Evolutionary conservation across 805 yeast genomes (phyloP).

Genomic region (Candida silvatica): DNA sequence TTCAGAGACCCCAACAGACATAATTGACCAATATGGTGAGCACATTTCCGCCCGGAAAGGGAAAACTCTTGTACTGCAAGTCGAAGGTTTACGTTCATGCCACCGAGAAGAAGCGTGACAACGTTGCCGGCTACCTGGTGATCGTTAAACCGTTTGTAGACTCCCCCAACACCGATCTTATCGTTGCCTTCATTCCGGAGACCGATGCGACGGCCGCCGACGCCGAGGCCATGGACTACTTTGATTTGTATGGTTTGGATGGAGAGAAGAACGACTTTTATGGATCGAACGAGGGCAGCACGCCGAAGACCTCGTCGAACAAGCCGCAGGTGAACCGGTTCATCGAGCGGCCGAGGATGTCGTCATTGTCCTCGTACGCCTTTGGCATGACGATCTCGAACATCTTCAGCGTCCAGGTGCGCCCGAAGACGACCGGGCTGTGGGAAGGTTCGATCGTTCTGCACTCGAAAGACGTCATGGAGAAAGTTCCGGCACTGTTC

Average conservation of each 20-base stretch:
- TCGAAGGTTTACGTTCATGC: slow-evolving; percentile 83
- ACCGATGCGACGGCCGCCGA: slow-evolving; percentile 25
- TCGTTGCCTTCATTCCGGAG: slow-evolving; percentile 67
- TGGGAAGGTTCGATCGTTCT: slow-evolving; percentile 87
- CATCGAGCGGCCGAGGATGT: slow-evolving; percentile 43
- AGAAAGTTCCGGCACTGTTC: slow-evolving; percentile 73
- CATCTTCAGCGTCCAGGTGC: slow-evolving; percentile 70
- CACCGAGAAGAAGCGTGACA: slow-evolving; percentile 61
- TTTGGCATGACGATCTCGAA: slow-evolving; percentile 54
- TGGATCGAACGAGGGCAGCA: slow-evolving; percentile 10
- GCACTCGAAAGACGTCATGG: slow-evolving; percentile 51
- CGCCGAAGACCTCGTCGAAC: slow-evolving; percentile 1
- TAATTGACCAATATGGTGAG: no score
- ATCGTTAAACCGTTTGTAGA: slow-evolving; percentile 45
- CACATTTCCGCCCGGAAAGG: slow-evolving; percentile 28
- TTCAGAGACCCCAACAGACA: no score
- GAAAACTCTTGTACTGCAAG: slow-evolving; percentile 43
- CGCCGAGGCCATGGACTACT: slow-evolving; percentile 24
- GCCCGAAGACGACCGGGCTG: slow-evolving; percentile 80
- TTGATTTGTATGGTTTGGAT: slow-evolving; percentile 29
- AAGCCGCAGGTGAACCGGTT: slow-evolving; percentile 21
- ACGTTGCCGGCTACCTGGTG: slow-evolving; percentile 69
- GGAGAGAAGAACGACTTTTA: slow-evolving; percentile 21
- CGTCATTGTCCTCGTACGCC: slow-evolving; percentile 53
- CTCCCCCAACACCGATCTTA: slow-evolving; percentile 43